A percentile compares a stretch with the other conserved stretches of the same genome.
phyloP scores from a whole-genome alignment of 176 grass and related monocot genomes.

The Oryza glaberrima region DNA sequence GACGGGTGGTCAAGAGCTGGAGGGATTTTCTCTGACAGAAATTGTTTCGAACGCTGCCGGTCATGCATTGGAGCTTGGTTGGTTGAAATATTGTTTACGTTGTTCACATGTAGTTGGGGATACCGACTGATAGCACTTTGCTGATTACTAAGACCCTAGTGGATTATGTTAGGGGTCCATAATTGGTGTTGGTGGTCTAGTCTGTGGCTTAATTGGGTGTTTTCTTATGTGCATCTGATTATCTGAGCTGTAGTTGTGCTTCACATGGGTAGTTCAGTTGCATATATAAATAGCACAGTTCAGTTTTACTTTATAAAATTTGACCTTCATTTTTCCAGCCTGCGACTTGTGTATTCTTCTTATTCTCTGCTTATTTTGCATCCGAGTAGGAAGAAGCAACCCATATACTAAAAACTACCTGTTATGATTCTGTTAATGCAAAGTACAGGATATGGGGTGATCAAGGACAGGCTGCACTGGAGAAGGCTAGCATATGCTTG shows the following conservation, averaged over 20 bases:
- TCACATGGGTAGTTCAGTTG: background rate
- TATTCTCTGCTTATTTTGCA: conserved; percentile 1
- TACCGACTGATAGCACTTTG: background rate
- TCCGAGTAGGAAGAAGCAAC: background rate
- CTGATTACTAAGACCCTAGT: background rate
- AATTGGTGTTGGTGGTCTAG: background rate
- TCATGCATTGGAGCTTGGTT: conserved; percentile 21
- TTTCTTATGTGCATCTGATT: background rate
- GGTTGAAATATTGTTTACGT: background rate
- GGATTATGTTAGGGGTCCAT: background rate
- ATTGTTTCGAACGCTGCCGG: background rate
- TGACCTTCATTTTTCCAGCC: background rate
- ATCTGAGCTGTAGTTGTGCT: background rate
- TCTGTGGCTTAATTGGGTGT: background rate
- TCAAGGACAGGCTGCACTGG: conserved; percentile 85
- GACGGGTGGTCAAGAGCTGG: background rate
- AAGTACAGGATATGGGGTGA: conserved; percentile 72
- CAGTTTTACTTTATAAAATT: conserved; percentile 1
- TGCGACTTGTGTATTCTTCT: background rate
- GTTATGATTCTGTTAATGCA: background rate
- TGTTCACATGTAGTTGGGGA: conserved; percentile 18
- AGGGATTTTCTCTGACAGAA: background rate
- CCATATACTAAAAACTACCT: conserved; percentile 13
- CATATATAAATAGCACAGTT: background rate
- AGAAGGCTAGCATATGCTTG: conserved; percentile 91